These are phyloP conservation scores for Xylariomycetidae sp. DNA, from an alignment of 2,329 filamentous ascomycete genomes.

Conservation along the genomic window DNA sequence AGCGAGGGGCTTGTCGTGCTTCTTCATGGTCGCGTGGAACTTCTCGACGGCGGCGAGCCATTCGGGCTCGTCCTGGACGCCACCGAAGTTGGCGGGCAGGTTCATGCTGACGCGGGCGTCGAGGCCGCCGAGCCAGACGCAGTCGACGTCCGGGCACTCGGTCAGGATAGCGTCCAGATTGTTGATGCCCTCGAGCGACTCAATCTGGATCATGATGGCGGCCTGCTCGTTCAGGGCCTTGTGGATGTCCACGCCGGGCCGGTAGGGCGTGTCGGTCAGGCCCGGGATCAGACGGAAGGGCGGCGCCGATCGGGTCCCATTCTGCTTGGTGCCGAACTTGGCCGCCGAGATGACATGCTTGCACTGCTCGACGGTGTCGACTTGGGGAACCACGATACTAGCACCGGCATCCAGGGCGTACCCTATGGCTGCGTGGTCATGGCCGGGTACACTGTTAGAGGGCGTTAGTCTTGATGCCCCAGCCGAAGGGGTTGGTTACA, in stretches of 20 bases:
- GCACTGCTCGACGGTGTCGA: conserved; percentile 42
- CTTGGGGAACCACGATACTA: conserved; percentile 41
- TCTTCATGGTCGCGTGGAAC: conserved; percentile 35
- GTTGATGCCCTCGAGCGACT: conserved; percentile 35
- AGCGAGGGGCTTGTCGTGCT: conserved; percentile 40
- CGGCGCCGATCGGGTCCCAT: conserved; percentile 40
- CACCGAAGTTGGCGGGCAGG: conserved; percentile 28
- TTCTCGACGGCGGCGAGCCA: conserved; percentile 34
- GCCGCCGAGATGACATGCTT: conserved; percentile 37
- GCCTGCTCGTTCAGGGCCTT: conserved; percentile 41
- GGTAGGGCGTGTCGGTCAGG: conserved; percentile 32
- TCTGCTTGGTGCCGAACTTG: conserved; percentile 37
- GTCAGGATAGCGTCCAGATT: conserved; percentile 47
- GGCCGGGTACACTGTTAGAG: conserved; percentile 34
- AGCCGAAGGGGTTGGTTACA: background rate
- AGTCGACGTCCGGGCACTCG: conserved; percentile 39
- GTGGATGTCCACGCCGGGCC: conserved; percentile 32
- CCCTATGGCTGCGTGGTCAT: conserved; percentile 42
- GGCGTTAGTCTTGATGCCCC: background rate
- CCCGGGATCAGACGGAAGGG: conserved; percentile 37
- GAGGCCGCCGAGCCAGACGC: conserved; percentile 41
- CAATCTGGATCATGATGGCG: conserved; percentile 45
- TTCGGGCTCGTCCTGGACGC: conserved; percentile 33
- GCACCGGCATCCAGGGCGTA: conserved; percentile 45
- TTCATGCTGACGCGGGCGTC: conserved; percentile 42